These are phyloP conservation scores for Sergeia podlipaevii DNA, from an alignment of 208 protist species.

Conservation along the genomic window DNA sequence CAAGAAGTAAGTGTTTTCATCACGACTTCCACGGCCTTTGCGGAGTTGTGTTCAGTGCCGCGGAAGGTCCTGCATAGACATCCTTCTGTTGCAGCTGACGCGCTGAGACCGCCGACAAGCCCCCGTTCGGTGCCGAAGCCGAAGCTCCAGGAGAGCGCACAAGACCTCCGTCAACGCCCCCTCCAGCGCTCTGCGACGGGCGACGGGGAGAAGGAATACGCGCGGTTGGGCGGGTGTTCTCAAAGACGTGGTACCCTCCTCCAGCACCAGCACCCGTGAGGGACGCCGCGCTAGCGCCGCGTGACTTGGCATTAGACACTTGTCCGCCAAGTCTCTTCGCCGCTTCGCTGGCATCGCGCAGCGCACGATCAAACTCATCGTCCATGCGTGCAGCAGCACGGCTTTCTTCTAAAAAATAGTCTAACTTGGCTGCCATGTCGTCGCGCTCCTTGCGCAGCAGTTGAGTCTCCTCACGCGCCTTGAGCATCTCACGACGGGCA, in stretches of 20 bases:
- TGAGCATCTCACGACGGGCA: constrained; percentile 45
- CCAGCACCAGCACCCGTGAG: not conserved
- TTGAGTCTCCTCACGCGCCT: constrained; percentile 54
- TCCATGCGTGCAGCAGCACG: constrained; percentile 38
- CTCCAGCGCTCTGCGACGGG: too few relatives aligned
- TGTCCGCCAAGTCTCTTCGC: constrained; percentile 46
- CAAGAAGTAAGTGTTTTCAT: too few relatives aligned
- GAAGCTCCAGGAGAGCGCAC: too few relatives aligned
- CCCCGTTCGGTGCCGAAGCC: not conserved
- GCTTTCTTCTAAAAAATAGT: constrained; percentile 61
- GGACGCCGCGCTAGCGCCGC: constrained; percentile 2
- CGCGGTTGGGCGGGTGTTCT: constrained; percentile 25
- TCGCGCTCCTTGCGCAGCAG: constrained; percentile 61
- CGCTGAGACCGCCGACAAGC: not conserved
- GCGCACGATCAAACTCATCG: constrained; percentile 50
- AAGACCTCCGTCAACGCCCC: too few relatives aligned
- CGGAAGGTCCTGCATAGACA: not conserved
- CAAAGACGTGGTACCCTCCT: constrained; percentile 29
- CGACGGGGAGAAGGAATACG: too few relatives aligned
- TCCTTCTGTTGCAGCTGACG: not conserved
- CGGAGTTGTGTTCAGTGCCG: not conserved
- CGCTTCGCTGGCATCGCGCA: constrained; percentile 50
- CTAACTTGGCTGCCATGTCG: constrained; percentile 54
- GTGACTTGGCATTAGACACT: constrained; percentile 24
- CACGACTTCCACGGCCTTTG: constrained; percentile 17